Base-by-base conservation (phyloP, 1,284 basidiomycete species). In the Puccinia polysora region DNA sequence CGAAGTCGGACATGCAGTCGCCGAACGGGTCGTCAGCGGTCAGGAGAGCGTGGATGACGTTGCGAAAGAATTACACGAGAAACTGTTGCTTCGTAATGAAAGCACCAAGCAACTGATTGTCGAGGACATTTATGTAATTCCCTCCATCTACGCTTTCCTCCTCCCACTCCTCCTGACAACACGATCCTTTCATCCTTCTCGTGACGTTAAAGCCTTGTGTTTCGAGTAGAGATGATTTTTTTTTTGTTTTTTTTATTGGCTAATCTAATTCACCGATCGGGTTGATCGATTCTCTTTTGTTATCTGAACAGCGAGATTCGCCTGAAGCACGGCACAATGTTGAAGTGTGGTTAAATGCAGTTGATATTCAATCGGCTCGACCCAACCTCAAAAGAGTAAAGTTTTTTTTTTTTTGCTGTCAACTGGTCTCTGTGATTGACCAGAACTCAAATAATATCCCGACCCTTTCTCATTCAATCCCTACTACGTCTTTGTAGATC, bases 41-140 rank as follows among this genome's bases (percentile, higher is more conserved):
- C 88, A 90, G 75, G 88, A 92, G 81, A 92, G 88, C 77, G 93
- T 99, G 59, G 95, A 99, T 80, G 93, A 97, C 74, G 92, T 99
- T 18, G 94, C 95, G 2, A 85, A 86, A 15, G 91, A 94, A 74
- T 83, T 97, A 32, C 95, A 97, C 80, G 91, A 97, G 80, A 88
- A 88, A 76, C 83, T 98, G 2, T 81, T 95, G 15, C 83, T 97
- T 52, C 85, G 96, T 74, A 97, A 97, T 77, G 95, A 97, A 81
- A 93, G 87, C 81, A 97, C 94, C 69, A 97, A 96, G 83, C 92
- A 93, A 75, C 88, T 98, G 53, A 87, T 92, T 74, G 89, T 99
- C 74, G 94, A 97, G 79, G 94, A 91, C 77, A 97, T 99, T 77
- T 97, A 82, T 73, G 74, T 75, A 67, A 47, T 74, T 56, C 34